These are phyloP conservation scores for Thalassiosira oceanica DNA, from an alignment of 352 stramenopile species.

Conservation along the genomic window DNA sequence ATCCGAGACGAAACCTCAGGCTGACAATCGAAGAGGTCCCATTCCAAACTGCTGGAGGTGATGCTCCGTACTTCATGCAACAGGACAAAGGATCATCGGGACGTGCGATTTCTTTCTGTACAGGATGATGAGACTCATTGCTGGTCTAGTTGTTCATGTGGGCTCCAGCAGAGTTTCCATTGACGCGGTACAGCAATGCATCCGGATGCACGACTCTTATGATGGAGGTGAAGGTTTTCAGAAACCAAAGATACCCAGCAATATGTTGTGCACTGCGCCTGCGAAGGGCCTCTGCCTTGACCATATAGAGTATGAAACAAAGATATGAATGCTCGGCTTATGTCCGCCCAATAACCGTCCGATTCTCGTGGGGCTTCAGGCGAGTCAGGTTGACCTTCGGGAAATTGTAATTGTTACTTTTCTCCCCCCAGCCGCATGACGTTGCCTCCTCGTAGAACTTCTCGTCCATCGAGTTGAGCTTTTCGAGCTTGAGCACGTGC, in stretches of 20 bases:
- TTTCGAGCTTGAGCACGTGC: constrained; percentile 14
- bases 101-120: constrained; percentile 43
- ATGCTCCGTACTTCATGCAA: constrained; percentile 23
- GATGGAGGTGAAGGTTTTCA: no score
- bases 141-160: constrained; percentile 24
- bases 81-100: constrained; percentile 4
- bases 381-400: background rate
- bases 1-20: constrained; percentile 6
- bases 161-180: no score
- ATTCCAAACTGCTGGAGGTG: background rate
- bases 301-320: no score
- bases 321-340: no score
- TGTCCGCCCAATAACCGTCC: constrained; percentile 1
- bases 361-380: background rate
- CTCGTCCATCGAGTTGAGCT: constrained; percentile 38
- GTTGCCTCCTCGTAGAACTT: constrained; percentile 22
- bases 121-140: constrained; percentile 44
- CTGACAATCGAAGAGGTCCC: constrained; percentile 17
- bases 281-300: no score
- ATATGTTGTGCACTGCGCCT: no score
- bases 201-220: no score
- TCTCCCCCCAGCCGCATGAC: constrained; percentile 15
- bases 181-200: no score
- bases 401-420: constrained; percentile 17
- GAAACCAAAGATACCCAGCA: no score